Conservation (phyloP, 495 filamentous ascomycete species). For the Cercophora scortea region DNA sequence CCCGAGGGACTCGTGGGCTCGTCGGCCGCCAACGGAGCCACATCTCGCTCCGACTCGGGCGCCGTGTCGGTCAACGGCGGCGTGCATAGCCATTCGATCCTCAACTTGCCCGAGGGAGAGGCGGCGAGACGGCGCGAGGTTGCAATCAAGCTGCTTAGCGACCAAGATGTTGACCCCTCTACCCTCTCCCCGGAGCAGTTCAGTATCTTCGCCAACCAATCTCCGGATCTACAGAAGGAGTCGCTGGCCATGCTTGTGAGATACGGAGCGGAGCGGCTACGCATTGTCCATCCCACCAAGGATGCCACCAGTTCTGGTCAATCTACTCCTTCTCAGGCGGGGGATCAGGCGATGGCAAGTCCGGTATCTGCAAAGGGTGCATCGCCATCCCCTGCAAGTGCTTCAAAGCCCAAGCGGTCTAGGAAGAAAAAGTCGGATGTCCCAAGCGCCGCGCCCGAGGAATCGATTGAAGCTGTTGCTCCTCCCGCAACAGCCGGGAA, state of each 20-base stretch:
- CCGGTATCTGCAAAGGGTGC: neutral
- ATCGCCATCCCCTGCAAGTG: conserved; percentile 1
- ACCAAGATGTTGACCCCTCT: conserved; percentile 26
- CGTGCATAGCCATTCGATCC: conserved; percentile 11
- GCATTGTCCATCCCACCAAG: conserved; percentile 36
- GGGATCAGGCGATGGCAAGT: neutral
- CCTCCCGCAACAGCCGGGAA: conserved; percentile 5
- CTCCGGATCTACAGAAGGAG: conserved; percentile 34
- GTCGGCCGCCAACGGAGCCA: conserved; percentile 3
- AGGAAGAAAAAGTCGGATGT: conserved; percentile 22
- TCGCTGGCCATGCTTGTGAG: conserved; percentile 37
- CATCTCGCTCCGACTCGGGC: conserved; percentile 3
- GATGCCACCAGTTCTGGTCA: conserved; percentile 16
- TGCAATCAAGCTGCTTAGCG: conserved; percentile 30
- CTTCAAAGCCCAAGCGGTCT: conserved; percentile 11
- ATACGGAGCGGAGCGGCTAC: conserved; percentile 37
- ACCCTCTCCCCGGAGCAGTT: conserved; percentile 41
- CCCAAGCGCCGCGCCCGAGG: neutral
- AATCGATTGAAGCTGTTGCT: conserved; percentile 5
- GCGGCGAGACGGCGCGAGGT: conserved; percentile 30
- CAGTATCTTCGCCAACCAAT: conserved; percentile 43
- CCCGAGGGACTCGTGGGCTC: conserved; percentile 11
- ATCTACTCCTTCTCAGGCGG: conserved; percentile 11
- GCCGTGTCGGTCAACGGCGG: neutral
- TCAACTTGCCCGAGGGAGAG: conserved; percentile 37